phyloP scores from a whole-genome alignment of 1,139 yeast species.

The Suhomyces wounanorum region DNA sequence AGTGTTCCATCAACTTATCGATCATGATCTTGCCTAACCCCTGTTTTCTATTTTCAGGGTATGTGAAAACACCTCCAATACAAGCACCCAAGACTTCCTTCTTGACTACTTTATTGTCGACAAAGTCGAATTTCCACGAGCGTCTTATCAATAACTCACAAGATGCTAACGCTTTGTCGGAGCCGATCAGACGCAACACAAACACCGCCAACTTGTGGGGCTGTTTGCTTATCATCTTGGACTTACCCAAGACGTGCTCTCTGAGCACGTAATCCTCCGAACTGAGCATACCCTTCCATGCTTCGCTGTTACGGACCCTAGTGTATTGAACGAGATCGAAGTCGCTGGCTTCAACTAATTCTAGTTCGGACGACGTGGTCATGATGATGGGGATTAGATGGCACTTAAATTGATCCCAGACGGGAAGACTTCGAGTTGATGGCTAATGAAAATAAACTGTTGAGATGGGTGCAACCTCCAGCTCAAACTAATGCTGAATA shows the following conservation, averaged over 20 bases:
- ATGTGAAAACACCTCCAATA: constrained; percentile 48
- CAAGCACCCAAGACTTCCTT: constrained; percentile 22
- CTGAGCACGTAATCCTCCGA: constrained; percentile 52
- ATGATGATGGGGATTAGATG: not conserved
- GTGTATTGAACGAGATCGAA: constrained; percentile 49
- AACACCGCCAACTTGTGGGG: constrained; percentile 33
- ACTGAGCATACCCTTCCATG: constrained; percentile 57
- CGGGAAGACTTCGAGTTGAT: not conserved
- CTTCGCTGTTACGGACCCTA: constrained; percentile 43
- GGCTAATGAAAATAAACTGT: not conserved
- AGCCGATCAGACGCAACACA: constrained; percentile 26
- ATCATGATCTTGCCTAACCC: constrained; percentile 69
- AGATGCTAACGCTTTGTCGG: constrained; percentile 32
- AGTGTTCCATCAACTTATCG: constrained; percentile 41
- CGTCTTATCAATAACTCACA: constrained; percentile 41
- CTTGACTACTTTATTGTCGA: constrained; percentile 22
- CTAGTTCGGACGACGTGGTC: constrained; percentile 13
- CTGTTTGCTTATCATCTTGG: constrained; percentile 29
- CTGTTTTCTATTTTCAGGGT: constrained; percentile 55
- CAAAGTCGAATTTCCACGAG: constrained; percentile 27
- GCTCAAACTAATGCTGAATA: not conserved
- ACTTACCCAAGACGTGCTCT: constrained; percentile 46
- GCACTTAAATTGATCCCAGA: not conserved
- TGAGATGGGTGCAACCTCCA: constrained; percentile 1
- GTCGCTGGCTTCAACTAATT: constrained; percentile 16